Conservation (phyloP, 805 yeast genomes). For the Sungouiella thailandica region DNA sequence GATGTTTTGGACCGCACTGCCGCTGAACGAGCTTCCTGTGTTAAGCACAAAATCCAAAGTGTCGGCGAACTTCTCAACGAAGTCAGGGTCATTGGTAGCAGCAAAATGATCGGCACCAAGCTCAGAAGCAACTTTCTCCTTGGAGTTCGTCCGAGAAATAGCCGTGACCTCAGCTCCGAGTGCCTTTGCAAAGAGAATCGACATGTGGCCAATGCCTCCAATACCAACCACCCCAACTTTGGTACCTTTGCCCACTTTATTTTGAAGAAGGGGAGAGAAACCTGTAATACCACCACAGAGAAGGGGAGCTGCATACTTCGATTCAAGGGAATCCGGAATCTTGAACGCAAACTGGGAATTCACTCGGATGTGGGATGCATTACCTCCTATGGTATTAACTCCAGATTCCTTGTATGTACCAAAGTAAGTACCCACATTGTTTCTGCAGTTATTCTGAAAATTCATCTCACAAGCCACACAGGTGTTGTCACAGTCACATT, state of each 20-base stretch:
- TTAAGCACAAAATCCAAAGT: conserved; percentile 12
- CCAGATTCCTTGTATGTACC: conserved; percentile 11
- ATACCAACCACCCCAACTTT: conserved; percentile 59
- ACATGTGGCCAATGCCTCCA: conserved; percentile 68
- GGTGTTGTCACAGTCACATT: conserved; percentile 18
- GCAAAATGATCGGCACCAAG: conserved; percentile 48
- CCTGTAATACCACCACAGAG: conserved; percentile 20
- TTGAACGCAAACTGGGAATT: conserved; percentile 15
- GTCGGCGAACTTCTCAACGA: conserved; percentile 7
- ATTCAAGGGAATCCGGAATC: conserved; percentile 13
- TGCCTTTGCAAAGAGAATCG: conserved; percentile 54
- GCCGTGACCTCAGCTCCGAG: conserved; percentile 60
- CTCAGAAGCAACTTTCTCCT: conserved; percentile 47
- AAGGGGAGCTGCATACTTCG: conserved; percentile 15
- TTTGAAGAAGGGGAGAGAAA: conserved; percentile 16
- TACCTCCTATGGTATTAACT: conserved; percentile 12
- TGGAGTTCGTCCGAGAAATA: conserved; percentile 46
- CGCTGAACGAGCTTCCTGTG: conserved; percentile 15
- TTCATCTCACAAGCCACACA: conserved; percentile 10
- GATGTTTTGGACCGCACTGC: conserved; percentile 12
- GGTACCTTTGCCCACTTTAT: conserved; percentile 19
- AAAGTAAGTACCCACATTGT: conserved; percentile 10
- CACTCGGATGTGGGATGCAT: conserved; percentile 13
- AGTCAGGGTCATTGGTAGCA: conserved; percentile 20
- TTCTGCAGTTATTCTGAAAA: conserved; percentile 12